Conservation (phyloP, 148 eudicot genomes). For the Rhododendron simsii region DNA sequence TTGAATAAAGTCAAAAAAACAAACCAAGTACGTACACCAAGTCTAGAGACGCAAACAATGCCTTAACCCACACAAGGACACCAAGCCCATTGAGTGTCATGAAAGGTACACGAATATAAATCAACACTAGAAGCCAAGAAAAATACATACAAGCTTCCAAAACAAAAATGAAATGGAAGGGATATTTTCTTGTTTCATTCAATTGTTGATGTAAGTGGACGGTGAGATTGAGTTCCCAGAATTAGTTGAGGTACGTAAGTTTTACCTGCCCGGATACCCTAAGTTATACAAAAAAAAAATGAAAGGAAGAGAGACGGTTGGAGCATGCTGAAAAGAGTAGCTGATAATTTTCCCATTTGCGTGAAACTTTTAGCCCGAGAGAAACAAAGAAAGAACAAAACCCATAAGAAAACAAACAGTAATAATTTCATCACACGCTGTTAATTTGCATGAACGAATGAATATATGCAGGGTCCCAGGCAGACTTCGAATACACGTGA, state of each 20-base stretch:
- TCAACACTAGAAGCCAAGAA: neutral
- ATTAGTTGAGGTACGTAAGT: no score
- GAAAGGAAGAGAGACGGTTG: neutral
- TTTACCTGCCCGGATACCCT: no score
- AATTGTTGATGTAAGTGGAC: neutral
- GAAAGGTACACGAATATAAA: neutral
- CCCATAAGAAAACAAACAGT: conserved; percentile 9
- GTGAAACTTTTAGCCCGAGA: conserved; percentile 13
- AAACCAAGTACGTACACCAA: neutral
- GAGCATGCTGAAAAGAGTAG: neutral
- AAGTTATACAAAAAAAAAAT: no score
- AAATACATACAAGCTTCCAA: neutral
- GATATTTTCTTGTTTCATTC: neutral
- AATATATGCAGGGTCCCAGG: neutral
- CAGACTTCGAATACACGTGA: conserved; percentile 16
- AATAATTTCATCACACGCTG: neutral
- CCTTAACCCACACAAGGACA: neutral
- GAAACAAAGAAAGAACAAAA: conserved; percentile 5
- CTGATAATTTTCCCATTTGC: neutral
- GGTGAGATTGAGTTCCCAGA: no score
- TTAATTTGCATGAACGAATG: conserved; percentile 18
- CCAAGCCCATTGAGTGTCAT: neutral
- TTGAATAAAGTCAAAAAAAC: neutral
- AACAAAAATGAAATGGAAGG: neutral
- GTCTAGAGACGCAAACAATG: neutral